phyloP scores from a whole-genome alignment of 495 filamentous ascomycete species.

The Alectoria sarmentosa region DNA sequence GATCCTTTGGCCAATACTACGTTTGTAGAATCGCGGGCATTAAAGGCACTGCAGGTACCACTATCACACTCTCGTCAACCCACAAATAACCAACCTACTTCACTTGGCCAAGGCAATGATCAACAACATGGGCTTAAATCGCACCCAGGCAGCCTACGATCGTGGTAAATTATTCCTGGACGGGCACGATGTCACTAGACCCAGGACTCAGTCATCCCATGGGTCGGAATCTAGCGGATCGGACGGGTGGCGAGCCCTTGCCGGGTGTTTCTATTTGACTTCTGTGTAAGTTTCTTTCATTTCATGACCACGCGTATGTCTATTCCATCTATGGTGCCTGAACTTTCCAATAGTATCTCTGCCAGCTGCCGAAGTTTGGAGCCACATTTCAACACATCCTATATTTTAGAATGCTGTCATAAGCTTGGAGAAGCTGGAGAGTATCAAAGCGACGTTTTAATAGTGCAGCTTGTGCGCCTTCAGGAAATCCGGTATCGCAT shows the following conservation, averaged over 20 bases:
- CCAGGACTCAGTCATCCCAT: neutral
- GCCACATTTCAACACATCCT: neutral
- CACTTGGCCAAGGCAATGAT: neutral
- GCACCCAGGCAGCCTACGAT: neutral
- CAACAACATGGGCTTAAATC: neutral
- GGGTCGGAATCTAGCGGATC: neutral
- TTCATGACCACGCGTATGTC: neutral
- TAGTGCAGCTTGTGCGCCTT: slow-evolving; percentile 1
- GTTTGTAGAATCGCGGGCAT: neutral
- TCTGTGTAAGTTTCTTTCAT: neutral
- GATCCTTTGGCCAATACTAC: neutral
- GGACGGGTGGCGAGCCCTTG: slow-evolving; percentile 1
- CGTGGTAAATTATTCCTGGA: slow-evolving; percentile 1
- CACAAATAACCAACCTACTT: neutral
- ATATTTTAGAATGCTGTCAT: neutral
- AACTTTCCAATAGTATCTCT: neutral
- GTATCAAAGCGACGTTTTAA: neutral
- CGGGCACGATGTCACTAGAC: neutral
- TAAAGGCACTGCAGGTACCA: neutral
- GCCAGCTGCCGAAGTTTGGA: neutral
- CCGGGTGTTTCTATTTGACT: neutral
- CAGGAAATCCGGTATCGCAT: slow-evolving; percentile 3
- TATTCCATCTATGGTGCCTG: neutral
- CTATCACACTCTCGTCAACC: slow-evolving; percentile 3
- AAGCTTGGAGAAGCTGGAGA: neutral